Evolutionary conservation across 2,329 filamentous ascomycete genomes (phyloP).

Genomic region (Alternaria tenuissima): DNA sequence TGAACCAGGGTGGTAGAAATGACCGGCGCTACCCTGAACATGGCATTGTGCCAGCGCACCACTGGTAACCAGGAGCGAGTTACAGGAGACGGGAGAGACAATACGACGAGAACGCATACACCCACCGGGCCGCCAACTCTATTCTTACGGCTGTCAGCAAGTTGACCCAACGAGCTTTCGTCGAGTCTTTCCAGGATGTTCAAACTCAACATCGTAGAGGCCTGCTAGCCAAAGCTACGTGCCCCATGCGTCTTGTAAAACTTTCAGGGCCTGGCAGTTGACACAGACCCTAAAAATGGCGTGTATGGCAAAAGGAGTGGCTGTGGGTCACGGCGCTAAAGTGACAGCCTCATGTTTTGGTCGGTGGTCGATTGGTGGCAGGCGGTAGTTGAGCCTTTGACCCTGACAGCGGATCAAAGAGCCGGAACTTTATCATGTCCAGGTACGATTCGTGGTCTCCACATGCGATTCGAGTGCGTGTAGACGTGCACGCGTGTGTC

Average conservation of each 20-base stretch:
- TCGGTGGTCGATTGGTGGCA: neutral
- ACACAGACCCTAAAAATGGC: neutral
- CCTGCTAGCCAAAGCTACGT: neutral
- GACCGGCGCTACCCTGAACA: neutral
- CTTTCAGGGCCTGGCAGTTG: neutral
- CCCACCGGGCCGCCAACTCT: neutral
- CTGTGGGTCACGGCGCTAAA: neutral
- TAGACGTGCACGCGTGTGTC: neutral
- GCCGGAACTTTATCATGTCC: constrained; percentile 4
- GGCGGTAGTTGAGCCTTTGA: neutral
- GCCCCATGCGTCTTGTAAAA: neutral
- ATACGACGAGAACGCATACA: neutral
- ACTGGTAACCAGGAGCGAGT: neutral
- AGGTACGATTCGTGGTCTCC: neutral
- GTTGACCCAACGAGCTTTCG: neutral
- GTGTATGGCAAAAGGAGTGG: neutral
- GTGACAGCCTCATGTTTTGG: neutral
- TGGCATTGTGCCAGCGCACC: neutral
- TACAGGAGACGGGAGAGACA: neutral
- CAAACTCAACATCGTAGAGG: neutral
- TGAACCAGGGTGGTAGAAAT: neutral
- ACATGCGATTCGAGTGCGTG: constrained; percentile 1
- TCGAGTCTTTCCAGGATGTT: neutral
- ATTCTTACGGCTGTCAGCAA: neutral
- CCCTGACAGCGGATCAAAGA: constrained; percentile 2